phyloP scores from a whole-genome alignment of 805 yeast genomes.

The Starmerella cellae region DNA sequence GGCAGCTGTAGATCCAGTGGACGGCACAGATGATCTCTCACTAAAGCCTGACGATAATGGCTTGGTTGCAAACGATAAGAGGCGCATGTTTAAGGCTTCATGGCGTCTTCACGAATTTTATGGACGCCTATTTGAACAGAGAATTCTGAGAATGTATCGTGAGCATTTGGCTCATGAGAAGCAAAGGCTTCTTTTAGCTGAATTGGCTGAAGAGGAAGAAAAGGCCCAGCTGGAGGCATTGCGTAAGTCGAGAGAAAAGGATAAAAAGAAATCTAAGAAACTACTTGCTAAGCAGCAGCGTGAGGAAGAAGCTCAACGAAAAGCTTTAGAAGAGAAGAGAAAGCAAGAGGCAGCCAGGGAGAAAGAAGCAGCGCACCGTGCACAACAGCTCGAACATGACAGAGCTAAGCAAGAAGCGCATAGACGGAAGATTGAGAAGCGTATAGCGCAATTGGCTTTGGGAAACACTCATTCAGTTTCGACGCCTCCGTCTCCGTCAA shows the following conservation, averaged over 20 bases:
- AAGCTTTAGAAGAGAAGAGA: constrained; percentile 26
- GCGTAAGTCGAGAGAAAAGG: constrained; percentile 30
- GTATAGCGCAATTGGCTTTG: constrained; percentile 24
- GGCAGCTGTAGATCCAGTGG: neutral
- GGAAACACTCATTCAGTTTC: neutral
- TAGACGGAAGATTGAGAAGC: constrained; percentile 23
- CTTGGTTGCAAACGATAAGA: constrained; percentile 28
- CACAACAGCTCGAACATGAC: constrained; percentile 20
- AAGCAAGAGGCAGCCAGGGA: constrained; percentile 22
- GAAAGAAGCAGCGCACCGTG: constrained; percentile 18
- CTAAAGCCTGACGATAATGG: neutral
- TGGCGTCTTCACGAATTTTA: constrained; percentile 68
- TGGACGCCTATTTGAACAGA: constrained; percentile 59
- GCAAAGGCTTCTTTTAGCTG: constrained; percentile 29
- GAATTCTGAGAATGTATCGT: constrained; percentile 62
- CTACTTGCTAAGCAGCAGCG: constrained; percentile 29
- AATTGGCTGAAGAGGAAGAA: constrained; percentile 25
- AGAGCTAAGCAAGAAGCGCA: constrained; percentile 17
- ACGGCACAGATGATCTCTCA: neutral
- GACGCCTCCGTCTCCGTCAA: no score
- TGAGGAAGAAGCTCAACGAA: constrained; percentile 30
- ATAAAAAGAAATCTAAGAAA: constrained; percentile 32
- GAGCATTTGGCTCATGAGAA: constrained; percentile 67
- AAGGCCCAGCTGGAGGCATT: constrained; percentile 25
- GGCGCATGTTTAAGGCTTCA: constrained; percentile 63